A percentile compares a stretch with the other conserved stretches of the same genome.
Conservation (phyloP, 2,329 filamentous ascomycete genomes). For the Colletotrichum ledebouriae region DNA sequence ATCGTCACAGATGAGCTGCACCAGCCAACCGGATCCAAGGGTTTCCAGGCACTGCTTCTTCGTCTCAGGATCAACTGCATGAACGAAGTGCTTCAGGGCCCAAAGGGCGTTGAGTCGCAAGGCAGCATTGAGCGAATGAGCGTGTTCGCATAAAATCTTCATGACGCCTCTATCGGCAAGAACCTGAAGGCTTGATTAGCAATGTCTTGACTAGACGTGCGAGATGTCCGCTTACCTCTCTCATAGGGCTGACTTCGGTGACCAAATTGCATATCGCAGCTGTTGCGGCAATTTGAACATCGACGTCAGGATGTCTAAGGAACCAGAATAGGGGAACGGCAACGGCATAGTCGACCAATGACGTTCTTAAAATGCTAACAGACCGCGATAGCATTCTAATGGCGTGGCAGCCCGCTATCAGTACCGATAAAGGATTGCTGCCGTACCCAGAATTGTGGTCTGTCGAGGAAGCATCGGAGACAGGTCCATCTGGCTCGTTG, state of each 20-base stretch:
- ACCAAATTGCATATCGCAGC: slow-evolving; percentile 88
- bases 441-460: slow-evolving; percentile 68
- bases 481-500: slow-evolving; percentile 52
- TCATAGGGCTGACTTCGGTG: slow-evolving; percentile 91
- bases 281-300: slow-evolving; percentile 89
- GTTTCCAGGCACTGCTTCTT: slow-evolving; percentile 85
- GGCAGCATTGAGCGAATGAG: slow-evolving; percentile 82
- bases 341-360: slow-evolving; percentile 87
- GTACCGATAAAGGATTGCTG: slow-evolving; percentile 79
- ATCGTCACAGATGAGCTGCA: slow-evolving; percentile 79
- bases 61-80: slow-evolving; percentile 76
- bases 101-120: slow-evolving; percentile 89
- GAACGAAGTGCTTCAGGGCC: slow-evolving; percentile 92
- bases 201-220: not conserved
- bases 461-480: slow-evolving; percentile 46
- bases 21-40: slow-evolving; percentile 83
- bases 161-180: slow-evolving; percentile 82
- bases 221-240: slow-evolving; percentile 73
- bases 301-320: slow-evolving; percentile 79
- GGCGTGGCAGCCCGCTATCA: slow-evolving; percentile 88
- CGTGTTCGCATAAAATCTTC: slow-evolving; percentile 84
- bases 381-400: slow-evolving; percentile 87
- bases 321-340: slow-evolving; percentile 82
- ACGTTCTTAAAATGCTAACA: slow-evolving; percentile 85
- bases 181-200: slow-evolving; percentile 60